These are phyloP conservation scores for Hymenoscyphus fraxineus DNA, from an alignment of 2,329 filamentous ascomycete genomes.

Conservation along the genomic window DNA sequence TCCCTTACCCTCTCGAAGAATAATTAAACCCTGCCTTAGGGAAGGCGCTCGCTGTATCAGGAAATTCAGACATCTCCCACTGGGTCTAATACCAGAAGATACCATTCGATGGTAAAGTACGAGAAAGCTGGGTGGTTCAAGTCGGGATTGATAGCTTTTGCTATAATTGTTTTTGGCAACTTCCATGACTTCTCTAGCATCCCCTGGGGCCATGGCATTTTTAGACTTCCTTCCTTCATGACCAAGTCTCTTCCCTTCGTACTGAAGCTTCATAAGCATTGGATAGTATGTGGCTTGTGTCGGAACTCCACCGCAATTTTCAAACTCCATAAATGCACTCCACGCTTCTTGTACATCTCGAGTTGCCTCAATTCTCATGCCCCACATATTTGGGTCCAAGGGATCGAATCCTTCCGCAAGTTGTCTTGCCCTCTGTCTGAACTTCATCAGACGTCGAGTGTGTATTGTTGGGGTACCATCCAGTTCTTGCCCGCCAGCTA, in stretches of 20 bases:
- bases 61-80: slow-evolving; percentile 48
- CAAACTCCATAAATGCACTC: slow-evolving; percentile 39
- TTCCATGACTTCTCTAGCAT: slow-evolving; percentile 52
- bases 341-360: slow-evolving; percentile 60
- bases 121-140: slow-evolving; percentile 55
- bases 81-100: slow-evolving; percentile 44
- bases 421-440: background rate
- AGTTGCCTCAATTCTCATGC: slow-evolving; percentile 54
- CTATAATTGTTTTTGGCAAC: slow-evolving; percentile 56
- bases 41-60: slow-evolving; percentile 52
- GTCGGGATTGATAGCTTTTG: slow-evolving; percentile 61
- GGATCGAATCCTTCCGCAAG: slow-evolving; percentile 1
- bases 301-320: slow-evolving; percentile 37
- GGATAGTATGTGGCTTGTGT: slow-evolving; percentile 49
- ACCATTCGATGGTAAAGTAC: slow-evolving; percentile 59
- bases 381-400: slow-evolving; percentile 42
- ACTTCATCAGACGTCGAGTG: slow-evolving; percentile 39
- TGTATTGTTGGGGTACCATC: slow-evolving; percentile 56
- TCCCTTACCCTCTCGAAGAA: slow-evolving; percentile 45
- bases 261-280: slow-evolving; percentile 57
- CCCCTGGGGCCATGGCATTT: slow-evolving; percentile 51
- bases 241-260: slow-evolving; percentile 29
- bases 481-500: slow-evolving; percentile 49
- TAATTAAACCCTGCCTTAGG: slow-evolving; percentile 45
- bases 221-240: slow-evolving; percentile 15